Percentiles rank a stretch among this genome's conserved stretches.
Evolutionary conservation across 345 rosid genomes (phyloP).

Genomic region (Lumnitzera littorea): DNA sequence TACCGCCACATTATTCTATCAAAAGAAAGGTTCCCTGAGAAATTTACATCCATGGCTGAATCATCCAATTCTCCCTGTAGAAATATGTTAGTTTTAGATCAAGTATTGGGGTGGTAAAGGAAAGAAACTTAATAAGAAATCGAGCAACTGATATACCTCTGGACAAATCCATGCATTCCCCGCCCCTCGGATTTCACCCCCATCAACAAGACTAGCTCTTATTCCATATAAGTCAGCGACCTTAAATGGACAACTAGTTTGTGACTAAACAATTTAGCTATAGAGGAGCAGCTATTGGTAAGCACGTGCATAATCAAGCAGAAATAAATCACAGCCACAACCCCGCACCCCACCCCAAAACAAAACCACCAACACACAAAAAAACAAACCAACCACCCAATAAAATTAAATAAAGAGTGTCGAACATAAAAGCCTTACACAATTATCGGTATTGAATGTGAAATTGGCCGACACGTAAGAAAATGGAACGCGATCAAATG

Average conservation of each 20-base stretch:
- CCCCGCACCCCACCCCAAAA: neutral
- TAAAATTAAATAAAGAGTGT: neutral
- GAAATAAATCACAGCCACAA: neutral
- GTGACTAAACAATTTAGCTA: neutral
- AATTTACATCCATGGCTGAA: constrained; percentile 81
- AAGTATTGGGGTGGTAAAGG: constrained; percentile 9
- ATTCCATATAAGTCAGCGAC: constrained; percentile 97
- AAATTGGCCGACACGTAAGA: constrained; percentile 95
- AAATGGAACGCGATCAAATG: constrained; percentile 95
- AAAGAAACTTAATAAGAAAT: constrained; percentile 2
- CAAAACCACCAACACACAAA: no score
- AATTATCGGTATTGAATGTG: constrained; percentile 87
- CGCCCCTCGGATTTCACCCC: constrained; percentile 98
- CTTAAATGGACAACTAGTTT: constrained; percentile 27
- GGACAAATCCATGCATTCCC: constrained; percentile 99
- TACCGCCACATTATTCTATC: constrained; percentile 77
- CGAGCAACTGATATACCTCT: constrained; percentile 48
- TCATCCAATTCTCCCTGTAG: constrained; percentile 93
- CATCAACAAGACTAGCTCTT: constrained; percentile 97
- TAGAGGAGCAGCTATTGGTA: neutral
- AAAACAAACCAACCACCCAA: no score
- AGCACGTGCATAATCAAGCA: no score
- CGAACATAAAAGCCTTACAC: constrained; percentile 51
- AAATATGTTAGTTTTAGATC: constrained; percentile 11
- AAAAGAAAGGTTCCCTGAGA: constrained; percentile 73